Evolutionary conservation across 2,329 filamentous ascomycete species (phyloP), one percentile per base, ranked within the genome.

Genomic region (Epichloe uncinata): DNA sequence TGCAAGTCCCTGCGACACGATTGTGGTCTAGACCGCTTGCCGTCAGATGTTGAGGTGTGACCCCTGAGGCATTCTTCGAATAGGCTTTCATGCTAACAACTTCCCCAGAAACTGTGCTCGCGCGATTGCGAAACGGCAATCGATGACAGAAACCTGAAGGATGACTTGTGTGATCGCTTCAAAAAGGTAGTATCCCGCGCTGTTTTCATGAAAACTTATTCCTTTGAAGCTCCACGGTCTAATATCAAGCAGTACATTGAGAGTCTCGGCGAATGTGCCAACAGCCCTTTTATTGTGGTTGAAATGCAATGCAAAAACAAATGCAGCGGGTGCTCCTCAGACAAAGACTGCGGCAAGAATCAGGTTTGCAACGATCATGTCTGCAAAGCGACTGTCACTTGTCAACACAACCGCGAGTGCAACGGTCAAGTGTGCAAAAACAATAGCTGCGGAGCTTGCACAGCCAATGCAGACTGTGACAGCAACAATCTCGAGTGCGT

Each of bases 261-360:
- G 9, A 47, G 41, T 12, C 51, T 53, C 8, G 51, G 51, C n/a
- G 44, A 49, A 22, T 53, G 51, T 37, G 51, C 51, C 34, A 45
- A 50, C 6, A 35, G 38, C 20, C 18, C 40, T 20, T 42, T 20
- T n/a, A 40, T 35, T 30, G 35, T 47, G 20, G 40, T 51, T 26
- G 36, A 48, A 4, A 45, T 51, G 37, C 49, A 49, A 18, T 53
- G 51, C 43, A 36, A 22, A 18, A 49, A 49, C 18, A 48, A 18
- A 15, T 51, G 51, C 38, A 40, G 49, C 26, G 47, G 38, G 11
- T 53, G 51, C 22, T 18, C 38, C n/a, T 36, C 18, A 7, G 45
- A 53, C 42, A 33, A 37, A 5, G 46, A 53, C 36, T 53, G 51
- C 42, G 48, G 42, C 20, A 37, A 35, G 12, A 30, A 41, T 42